Percentiles rank a stretch among this genome's conserved stretches.
These are phyloP conservation scores for Carex cristatella DNA, from an alignment of 176 grass and related monocot genomes.

Conservation along the genomic window DNA sequence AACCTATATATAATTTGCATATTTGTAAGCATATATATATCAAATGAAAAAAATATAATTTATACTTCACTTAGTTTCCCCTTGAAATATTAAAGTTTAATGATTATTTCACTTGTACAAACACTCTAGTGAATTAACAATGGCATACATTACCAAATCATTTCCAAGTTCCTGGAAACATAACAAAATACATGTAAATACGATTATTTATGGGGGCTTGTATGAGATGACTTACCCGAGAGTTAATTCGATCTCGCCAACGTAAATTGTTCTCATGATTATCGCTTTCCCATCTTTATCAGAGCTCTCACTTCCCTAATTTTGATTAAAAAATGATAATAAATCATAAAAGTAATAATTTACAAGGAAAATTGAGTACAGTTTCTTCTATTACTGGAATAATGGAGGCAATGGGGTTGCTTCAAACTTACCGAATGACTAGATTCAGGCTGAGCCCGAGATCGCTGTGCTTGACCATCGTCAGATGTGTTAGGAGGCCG, in stretches of 20 bases:
- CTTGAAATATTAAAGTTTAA: neutral
- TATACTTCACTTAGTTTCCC: neutral
- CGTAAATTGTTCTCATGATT: conserved; percentile 1
- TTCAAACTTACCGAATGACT: neutral
- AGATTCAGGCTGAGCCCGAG: neutral
- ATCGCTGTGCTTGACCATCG: neutral
- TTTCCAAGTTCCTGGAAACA: neutral
- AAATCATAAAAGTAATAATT: neutral
- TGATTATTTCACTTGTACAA: neutral
- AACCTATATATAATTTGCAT: neutral
- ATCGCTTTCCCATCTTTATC: neutral
- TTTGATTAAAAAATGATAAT: neutral
- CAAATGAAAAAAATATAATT: neutral
- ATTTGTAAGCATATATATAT: neutral
- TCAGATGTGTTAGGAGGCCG: neutral
- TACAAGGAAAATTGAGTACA: neutral
- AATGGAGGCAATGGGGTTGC: neutral
- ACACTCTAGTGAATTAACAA: too few species aligned
- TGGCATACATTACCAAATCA: neutral
- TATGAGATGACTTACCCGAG: neutral
- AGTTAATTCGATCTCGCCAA: neutral
- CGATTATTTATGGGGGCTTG: neutral
- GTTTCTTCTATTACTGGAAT: neutral
- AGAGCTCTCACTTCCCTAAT: neutral
- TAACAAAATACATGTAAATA: neutral